Evolutionary conservation across 768 basidiomycete genomes (phyloP).

Genomic region (Boletus sp.): DNA sequence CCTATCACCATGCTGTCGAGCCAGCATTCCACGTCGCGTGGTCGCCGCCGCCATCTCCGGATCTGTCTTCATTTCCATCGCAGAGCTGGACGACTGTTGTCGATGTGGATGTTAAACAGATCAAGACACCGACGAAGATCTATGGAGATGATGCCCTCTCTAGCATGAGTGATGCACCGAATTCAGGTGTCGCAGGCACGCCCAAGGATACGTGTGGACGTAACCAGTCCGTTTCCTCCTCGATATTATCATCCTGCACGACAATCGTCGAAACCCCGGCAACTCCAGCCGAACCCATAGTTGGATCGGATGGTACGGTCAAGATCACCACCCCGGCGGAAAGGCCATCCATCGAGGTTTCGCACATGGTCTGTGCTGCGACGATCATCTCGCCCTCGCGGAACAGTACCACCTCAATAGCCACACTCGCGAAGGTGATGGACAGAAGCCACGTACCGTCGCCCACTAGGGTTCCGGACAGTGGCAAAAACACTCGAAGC

Average conservation of each 20-base stretch:
- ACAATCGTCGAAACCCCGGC: neutral
- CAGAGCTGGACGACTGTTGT: conserved; percentile 1
- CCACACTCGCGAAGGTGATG: neutral
- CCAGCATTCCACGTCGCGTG: neutral
- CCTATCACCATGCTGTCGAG: neutral
- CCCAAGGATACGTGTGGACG: neutral
- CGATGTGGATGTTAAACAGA: neutral
- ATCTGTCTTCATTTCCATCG: conserved; percentile 5
- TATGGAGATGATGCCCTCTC: neutral
- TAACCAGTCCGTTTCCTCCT: neutral
- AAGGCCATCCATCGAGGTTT: neutral
- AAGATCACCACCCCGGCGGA: no score
- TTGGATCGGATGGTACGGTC: neutral
- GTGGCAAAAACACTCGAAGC: neutral
- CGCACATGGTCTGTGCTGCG: neutral
- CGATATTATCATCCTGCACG: neutral
- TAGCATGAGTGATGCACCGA: no score
- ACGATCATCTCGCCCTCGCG: neutral
- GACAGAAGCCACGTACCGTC: neutral
- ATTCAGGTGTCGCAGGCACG: neutral
- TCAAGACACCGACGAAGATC: neutral
- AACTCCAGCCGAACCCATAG: neutral
- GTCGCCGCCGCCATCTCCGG: neutral
- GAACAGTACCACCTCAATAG: neutral
- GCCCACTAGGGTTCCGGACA: neutral